Percentiles rank a stretch among this genome's conserved stretches.
phyloP scores from a whole-genome alignment of 148 eudicot genomes.

The Arctostaphylos glauca region DNA sequence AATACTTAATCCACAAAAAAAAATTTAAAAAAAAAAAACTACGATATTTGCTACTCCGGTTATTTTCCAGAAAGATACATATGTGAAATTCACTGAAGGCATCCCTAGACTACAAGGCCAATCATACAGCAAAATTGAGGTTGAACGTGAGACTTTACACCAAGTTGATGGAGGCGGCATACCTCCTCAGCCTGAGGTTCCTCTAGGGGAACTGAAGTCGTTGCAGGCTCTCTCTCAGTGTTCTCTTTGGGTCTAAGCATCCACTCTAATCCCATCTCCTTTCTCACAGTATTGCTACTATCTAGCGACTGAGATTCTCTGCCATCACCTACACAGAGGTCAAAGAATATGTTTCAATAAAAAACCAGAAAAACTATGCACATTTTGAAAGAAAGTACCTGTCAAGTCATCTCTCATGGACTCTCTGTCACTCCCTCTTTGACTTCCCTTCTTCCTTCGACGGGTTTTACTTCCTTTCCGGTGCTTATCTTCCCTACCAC shows the following conservation, averaged over 20 bases:
- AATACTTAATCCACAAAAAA: not conserved
- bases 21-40: not conserved
- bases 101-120: not conserved
- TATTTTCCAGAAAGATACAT: not conserved
- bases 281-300: slow-evolving; percentile 47
- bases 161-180: slow-evolving; percentile 8
- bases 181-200: slow-evolving; percentile 69
- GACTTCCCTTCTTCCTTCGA: slow-evolving; percentile 11
- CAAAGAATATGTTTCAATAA: not conserved
- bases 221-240: slow-evolving; percentile 24
- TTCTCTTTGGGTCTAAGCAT: slow-evolving; percentile 75
- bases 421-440: slow-evolving; percentile 3
- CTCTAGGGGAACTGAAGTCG: slow-evolving; percentile 30
- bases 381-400: slow-evolving; percentile 18
- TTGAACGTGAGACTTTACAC: not conserved
- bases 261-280: slow-evolving; percentile 92
- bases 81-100: not conserved
- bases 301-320: slow-evolving; percentile 27
- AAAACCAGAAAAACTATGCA: not conserved
- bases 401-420: not conserved
- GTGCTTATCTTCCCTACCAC: slow-evolving; percentile 20
- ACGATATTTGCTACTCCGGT: not conserved
- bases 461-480: slow-evolving; percentile 12
- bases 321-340: slow-evolving; percentile 26
- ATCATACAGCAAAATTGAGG: not conserved